Evolutionary conservation across 1,284 basidiomycete species (phyloP).

Genomic region (Trichosporon sp.): DNA sequence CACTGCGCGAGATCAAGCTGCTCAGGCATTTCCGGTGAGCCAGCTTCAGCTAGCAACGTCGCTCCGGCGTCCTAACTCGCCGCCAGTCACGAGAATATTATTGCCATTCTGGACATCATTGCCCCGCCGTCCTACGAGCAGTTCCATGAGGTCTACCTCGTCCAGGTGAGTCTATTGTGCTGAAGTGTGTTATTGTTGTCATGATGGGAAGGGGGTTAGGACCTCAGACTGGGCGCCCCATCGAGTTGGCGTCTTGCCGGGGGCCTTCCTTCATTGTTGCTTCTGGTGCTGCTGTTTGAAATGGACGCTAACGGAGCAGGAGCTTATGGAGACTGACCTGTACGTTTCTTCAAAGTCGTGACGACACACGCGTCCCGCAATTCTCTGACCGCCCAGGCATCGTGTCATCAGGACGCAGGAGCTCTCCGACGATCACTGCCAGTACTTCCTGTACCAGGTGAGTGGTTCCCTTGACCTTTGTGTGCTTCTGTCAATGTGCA

Average conservation of each 20-base stretch:
- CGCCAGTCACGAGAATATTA: constrained; percentile 60
- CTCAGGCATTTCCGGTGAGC: constrained; percentile 69
- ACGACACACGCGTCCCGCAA: neutral
- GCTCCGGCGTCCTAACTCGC: neutral
- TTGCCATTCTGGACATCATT: constrained; percentile 91
- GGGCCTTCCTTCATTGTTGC: neutral
- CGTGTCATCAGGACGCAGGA: constrained; percentile 69
- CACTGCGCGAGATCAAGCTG: constrained; percentile 79
- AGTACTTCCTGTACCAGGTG: constrained; percentile 92
- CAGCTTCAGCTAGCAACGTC: neutral
- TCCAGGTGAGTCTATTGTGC: constrained; percentile 52
- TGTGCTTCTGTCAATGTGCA: neutral
- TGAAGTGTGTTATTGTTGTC: neutral
- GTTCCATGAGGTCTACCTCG: constrained; percentile 76
- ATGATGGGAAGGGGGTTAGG: too few species aligned
- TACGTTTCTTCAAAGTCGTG: constrained; percentile 12
- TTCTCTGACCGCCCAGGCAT: constrained; percentile 45
- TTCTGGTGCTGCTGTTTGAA: neutral
- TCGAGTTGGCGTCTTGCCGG: neutral
- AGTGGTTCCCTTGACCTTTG: constrained; percentile 20
- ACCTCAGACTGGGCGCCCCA: neutral
- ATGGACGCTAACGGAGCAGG: constrained; percentile 6
- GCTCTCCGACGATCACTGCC: constrained; percentile 84
- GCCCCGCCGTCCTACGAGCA: constrained; percentile 78
- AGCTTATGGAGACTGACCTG: constrained; percentile 57